Base-by-base conservation (phyloP, 163 green algal species). In the Chlamydomonas reinhardtii region DNA sequence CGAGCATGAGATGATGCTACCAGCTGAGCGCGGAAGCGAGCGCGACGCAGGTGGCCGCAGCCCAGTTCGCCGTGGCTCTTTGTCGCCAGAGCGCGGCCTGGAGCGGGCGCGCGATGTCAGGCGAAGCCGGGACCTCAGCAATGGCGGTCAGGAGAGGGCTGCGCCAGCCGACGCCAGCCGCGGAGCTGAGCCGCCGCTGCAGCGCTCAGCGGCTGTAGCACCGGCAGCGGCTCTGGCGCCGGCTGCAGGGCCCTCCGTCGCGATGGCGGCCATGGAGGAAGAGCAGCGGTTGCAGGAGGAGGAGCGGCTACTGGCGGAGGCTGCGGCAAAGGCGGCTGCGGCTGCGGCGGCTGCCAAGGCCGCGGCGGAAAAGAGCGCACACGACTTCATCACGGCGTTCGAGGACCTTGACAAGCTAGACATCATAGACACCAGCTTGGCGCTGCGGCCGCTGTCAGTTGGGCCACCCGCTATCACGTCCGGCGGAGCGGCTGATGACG, bases 301-400 rank as follows among this genome's bases (percentile, higher is more conserved):
- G 25, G 69, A 77, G 56, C 72, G 65, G 24, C 64, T 34, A 31
- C 65, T 73, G 27, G 68, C 65, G 17, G 84, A 78, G 66, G 74
- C 75, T 4, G 66, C 16, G 27, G 37, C 39, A 22, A 27, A 22
- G 37, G 71, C 37, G 8, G 71, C 37, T 25, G 25, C 25, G 16
- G 65, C 65, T 17, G 70, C 80, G 1, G 69, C 80, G 16, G 70
- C 54, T 0, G 29, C 43, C n/a, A 54, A 56, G 65, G 37, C 48
- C 9, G 76, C 59, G 37, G 84, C 79, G n/a, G 84, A 85, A 37
- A 83, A 84, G 75, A 77, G 76, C 35, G 56, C 80, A 1, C 24
- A 70, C 16, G 68, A 90, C 37, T 90, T 85, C 61, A 84, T 86
- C 71, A 83, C 52, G 24, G 84, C 82, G 71, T 89, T 89, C 66